Conservation (phyloP, 2,329 filamentous ascomycete species). For the Talaromyces piceae region DNA sequence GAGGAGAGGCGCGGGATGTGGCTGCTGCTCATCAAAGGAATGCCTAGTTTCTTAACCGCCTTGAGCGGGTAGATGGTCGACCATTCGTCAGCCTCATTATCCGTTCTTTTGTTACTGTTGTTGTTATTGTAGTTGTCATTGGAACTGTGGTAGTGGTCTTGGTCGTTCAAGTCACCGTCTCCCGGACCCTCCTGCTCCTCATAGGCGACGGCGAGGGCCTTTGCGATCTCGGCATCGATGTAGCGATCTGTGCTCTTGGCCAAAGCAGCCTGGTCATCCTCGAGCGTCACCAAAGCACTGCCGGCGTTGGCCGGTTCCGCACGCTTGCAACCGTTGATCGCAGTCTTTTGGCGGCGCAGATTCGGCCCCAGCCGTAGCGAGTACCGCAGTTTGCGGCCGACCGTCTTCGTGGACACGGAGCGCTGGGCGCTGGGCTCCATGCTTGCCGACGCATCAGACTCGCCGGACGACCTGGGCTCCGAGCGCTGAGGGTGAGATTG, state of each 20-base stretch:
- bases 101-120: background rate
- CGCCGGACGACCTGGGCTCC: background rate
- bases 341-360: conserved; percentile 1
- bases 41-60: conserved; percentile 11
- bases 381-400: conserved; percentile 3
- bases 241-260: conserved; percentile 11
- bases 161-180: background rate
- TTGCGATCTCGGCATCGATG: conserved; percentile 10
- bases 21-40: conserved; percentile 10
- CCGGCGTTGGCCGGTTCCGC: background rate
- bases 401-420: conserved; percentile 1
- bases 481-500: background rate
- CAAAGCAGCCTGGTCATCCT: conserved; percentile 10
- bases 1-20: conserved; percentile 15
- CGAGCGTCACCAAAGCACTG: background rate
- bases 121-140: no score
- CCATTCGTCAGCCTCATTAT: conserved; percentile 6
- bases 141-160: no score
- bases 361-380: conserved; percentile 3
- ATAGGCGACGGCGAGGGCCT: conserved; percentile 3
- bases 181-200: background rate
- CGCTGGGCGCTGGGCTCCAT: background rate
- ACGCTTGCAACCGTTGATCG: background rate
- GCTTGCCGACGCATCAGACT: background rate
- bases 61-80: conserved; percentile 6